Evolutionary conservation across 2,329 filamentous ascomycete species (phyloP).

Genomic region (Penicillium sclerotigenum): DNA sequence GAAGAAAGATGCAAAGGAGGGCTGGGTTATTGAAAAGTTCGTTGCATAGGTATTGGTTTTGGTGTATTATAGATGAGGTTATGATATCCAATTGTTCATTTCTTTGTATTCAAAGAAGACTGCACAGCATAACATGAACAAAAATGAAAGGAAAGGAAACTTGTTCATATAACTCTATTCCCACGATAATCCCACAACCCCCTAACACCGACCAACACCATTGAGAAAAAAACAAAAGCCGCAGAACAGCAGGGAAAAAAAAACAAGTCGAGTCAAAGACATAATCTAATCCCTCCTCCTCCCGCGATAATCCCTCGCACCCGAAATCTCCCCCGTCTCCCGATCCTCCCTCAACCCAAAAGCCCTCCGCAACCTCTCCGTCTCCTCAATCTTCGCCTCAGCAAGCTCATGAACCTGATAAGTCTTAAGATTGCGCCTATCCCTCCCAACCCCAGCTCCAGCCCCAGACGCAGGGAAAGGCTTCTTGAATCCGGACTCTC

Average conservation of each 20-base stretch:
- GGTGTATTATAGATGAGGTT: conserved; percentile 24
- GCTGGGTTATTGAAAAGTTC: conserved; percentile 69
- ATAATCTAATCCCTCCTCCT: conserved; percentile 11
- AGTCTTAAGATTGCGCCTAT: conserved; percentile 65
- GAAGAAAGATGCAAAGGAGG: conserved; percentile 66
- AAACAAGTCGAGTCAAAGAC: not conserved
- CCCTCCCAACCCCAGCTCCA: conserved; percentile 14
- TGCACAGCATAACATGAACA: not conserved
- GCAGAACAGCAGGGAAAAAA: too few relatives aligned
- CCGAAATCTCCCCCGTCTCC: conserved; percentile 66
- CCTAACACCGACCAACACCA: not conserved
- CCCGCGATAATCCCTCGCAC: conserved; percentile 21
- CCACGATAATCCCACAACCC: not conserved
- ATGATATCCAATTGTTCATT: conserved; percentile 22
- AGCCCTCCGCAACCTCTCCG: conserved; percentile 78
- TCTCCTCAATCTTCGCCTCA: conserved; percentile 94
- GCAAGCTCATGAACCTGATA: conserved; percentile 97
- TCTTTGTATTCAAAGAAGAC: not conserved
- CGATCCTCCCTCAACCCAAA: conserved; percentile 86
- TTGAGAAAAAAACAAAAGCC: not conserved
- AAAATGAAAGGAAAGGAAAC: not conserved
- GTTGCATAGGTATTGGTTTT: conserved; percentile 21
- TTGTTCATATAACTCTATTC: not conserved
- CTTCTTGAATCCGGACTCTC: conserved; percentile 20
- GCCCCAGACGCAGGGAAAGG: conserved; percentile 15